A percentile compares a stretch with the other conserved stretches of the same genome.
phyloP scores from a whole-genome alignment of 352 stramenopile species.

The Pythium guiyangense region DNA sequence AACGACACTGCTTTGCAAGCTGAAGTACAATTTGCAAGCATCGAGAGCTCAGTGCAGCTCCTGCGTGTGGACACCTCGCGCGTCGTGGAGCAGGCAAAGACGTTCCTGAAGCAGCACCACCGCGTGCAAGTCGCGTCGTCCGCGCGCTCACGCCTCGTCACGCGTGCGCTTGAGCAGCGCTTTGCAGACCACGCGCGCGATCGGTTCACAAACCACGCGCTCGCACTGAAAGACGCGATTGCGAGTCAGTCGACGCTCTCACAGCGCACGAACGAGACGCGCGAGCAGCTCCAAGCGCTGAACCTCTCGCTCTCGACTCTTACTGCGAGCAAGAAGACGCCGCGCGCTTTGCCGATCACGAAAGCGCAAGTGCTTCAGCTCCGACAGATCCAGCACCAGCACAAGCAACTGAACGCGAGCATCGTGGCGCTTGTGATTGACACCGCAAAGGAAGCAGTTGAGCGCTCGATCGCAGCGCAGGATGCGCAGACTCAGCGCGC shows the following conservation, averaged over 20 bases:
- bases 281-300: constrained; percentile 5
- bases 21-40: not conserved
- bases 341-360: not conserved
- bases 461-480: not conserved
- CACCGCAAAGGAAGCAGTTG: not conserved
- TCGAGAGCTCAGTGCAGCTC: constrained; percentile 4
- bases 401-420: constrained; percentile 2
- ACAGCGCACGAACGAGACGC: constrained; percentile 5
- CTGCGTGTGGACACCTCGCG: constrained; percentile 6
- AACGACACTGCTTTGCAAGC: not conserved
- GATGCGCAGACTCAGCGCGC: not conserved
- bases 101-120: constrained; percentile 14
- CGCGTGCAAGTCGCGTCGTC: constrained; percentile 3
- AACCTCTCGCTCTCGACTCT: constrained; percentile 12
- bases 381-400: constrained; percentile 7
- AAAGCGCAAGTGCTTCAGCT: constrained; percentile 11
- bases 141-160: constrained; percentile 8
- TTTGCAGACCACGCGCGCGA: constrained; percentile 3
- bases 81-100: constrained; percentile 5
- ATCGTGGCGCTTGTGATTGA: constrained; percentile 10
- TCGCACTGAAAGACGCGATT: constrained; percentile 10
- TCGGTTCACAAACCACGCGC: constrained; percentile 8
- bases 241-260: constrained; percentile 6
- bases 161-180: constrained; percentile 1
- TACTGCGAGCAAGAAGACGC: not conserved